Evolutionary conservation across 1,284 basidiomycete genomes (phyloP).

Genomic region (Trichosporon faecale): DNA sequence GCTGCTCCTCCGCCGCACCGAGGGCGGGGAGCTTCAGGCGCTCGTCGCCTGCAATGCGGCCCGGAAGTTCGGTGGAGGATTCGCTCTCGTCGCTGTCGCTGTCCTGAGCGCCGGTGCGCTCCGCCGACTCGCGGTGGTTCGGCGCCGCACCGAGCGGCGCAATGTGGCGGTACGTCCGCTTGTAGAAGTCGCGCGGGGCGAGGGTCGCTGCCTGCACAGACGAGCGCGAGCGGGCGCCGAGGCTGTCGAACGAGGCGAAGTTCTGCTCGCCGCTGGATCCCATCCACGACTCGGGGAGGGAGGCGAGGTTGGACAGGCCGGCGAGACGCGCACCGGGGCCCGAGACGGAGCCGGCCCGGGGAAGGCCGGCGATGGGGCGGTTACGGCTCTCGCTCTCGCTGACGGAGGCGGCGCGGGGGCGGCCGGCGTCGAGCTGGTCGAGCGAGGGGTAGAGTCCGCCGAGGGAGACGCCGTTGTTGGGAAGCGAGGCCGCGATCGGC

Average conservation of each 20-base stretch:
- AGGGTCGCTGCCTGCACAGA: constrained; percentile 34
- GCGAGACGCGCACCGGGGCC: constrained; percentile 16
- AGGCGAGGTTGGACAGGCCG: background rate
- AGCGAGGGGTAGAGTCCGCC: constrained; percentile 26
- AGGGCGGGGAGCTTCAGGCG: constrained; percentile 30
- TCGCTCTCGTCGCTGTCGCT: constrained; percentile 11
- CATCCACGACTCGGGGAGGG: constrained; percentile 1
- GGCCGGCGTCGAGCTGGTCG: constrained; percentile 16
- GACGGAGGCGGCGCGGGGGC: constrained; percentile 23
- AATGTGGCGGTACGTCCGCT: constrained; percentile 49
- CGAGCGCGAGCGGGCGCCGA: constrained; percentile 33
- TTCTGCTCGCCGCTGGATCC: constrained; percentile 16
- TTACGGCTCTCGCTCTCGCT: constrained; percentile 13
- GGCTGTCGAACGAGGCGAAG: constrained; percentile 41
- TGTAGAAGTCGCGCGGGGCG: constrained; percentile 45
- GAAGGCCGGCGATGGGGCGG: constrained; percentile 28
- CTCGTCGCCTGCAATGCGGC: constrained; percentile 22
- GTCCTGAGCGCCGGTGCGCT: constrained; percentile 27
- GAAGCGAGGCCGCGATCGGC: constrained; percentile 8
- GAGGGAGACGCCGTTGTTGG: constrained; percentile 31
- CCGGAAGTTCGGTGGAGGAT: background rate
- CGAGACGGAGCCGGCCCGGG: constrained; percentile 30
- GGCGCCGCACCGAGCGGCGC: constrained; percentile 46
- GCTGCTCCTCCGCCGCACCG: constrained; percentile 3
- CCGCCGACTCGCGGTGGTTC: constrained; percentile 29